Evolutionary conservation across 192 early-diverging fungal species (phyloP).

Genomic region (Podila epicladia): DNA sequence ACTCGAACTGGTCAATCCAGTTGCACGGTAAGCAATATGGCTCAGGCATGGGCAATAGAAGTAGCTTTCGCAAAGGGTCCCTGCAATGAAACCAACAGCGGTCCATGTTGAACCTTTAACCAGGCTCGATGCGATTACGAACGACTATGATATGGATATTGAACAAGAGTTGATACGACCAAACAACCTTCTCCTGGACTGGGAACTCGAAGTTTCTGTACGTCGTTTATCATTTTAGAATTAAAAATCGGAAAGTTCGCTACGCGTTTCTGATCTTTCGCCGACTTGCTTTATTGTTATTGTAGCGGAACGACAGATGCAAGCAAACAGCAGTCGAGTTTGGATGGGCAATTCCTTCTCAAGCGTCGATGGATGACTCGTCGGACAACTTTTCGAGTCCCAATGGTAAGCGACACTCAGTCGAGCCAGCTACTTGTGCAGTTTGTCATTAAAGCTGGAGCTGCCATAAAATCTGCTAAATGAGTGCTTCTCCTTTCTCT

Average conservation of each 20-base stretch:
- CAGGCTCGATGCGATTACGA: constrained; percentile 27
- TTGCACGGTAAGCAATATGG: constrained; percentile 29
- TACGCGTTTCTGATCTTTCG: neutral
- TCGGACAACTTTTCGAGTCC: constrained; percentile 1
- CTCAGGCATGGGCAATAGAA: neutral
- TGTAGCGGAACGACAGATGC: neutral
- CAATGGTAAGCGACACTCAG: neutral
- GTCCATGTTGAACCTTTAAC: neutral
- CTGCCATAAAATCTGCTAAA: neutral
- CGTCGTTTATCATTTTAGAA: neutral
- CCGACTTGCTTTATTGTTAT: neutral
- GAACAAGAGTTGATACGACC: constrained; percentile 10
- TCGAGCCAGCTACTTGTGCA: too few relatives aligned
- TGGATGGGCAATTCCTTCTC: constrained; percentile 19
- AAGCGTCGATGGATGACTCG: neutral
- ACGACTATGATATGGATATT: constrained; percentile 31
- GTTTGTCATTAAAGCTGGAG: neutral
- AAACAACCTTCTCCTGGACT: constrained; percentile 5
- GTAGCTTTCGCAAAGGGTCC: neutral
- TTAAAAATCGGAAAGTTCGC: neutral
- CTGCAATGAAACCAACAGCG: neutral
- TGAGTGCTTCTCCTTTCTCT: neutral
- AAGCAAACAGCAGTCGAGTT: constrained; percentile 30
- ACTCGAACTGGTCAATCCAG: constrained; percentile 34
- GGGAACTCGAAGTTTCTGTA: constrained; percentile 20